Conservation (phyloP, 305 asterid species). For the Salvia sclarea region DNA sequence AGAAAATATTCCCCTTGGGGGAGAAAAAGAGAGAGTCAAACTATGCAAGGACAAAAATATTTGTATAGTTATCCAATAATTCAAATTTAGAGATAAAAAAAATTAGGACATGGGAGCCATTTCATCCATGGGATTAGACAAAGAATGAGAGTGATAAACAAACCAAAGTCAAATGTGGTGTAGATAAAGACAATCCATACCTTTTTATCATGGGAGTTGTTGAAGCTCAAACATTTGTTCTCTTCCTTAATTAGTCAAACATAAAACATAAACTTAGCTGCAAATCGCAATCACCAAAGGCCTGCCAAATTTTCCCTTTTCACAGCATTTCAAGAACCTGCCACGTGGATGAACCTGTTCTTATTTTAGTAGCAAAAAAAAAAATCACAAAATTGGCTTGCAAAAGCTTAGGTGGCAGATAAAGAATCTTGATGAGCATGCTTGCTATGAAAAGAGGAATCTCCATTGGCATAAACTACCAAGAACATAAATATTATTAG, state of each 20-base stretch:
- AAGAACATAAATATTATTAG: neutral
- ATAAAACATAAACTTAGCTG: conserved; percentile 30
- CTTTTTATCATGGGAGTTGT: conserved; percentile 35
- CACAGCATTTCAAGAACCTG: neutral
- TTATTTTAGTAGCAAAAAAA: neutral
- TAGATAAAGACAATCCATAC: conserved; percentile 41
- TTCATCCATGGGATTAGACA: conserved; percentile 2
- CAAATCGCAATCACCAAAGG: conserved; percentile 47
- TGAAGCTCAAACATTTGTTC: conserved; percentile 25
- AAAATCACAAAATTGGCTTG: neutral
- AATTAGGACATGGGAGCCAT: conserved; percentile 41
- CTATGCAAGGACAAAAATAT: conserved; percentile 7
- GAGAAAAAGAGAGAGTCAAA: neutral
- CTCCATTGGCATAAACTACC: conserved; percentile 25
- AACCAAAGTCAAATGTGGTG: conserved; percentile 42
- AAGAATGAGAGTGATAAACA: conserved; percentile 19
- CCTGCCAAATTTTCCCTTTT: conserved; percentile 37
- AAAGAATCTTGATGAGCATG: conserved; percentile 26
- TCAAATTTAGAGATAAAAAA: neutral
- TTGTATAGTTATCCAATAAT: conserved; percentile 11
- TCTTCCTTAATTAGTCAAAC: conserved; percentile 37
- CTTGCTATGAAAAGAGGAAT: conserved; percentile 27
- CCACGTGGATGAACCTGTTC: conserved; percentile 32
- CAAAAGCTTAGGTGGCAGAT: neutral
- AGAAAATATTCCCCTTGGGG: neutral